Evolutionary conservation across 495 filamentous ascomycete species (phyloP), one percentile per base, ranked within the genome.

Genomic region (Penicillium tannophilum): DNA sequence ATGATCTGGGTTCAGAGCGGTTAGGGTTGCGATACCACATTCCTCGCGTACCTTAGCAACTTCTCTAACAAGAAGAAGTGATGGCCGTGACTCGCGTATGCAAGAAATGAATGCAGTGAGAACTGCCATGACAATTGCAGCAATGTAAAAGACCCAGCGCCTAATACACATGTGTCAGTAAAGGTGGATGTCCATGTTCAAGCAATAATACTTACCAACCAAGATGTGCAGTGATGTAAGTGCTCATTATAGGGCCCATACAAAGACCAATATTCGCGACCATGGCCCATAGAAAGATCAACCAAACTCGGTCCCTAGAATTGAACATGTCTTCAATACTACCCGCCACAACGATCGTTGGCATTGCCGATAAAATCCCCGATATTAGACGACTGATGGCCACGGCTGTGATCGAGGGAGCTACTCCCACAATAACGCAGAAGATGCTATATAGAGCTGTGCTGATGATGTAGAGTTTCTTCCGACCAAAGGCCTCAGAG

Each of bases 241-340:
- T 65, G 19, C 75, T 73, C 58, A 76, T 72, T 12, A 81, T 72
- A 0, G 81, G 77, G 1, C 77, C 79, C 14, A 79, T 39, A 8
- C 64, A 51, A 1, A 84, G 52, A 6, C 74, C 81, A 14, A 75
- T 56, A 9, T 74, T 79, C 0, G 76, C 66, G 16, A 66, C 65
- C 44, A 65, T 62, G 20, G 67, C 70, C 71, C 77, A 84, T 2
- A 66, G 36, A 33, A 76, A 79, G 17, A 82, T 73, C 7, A 80
- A 39, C 76, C 78, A 84, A 11, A 80, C 73, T 1, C 81, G 70
- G 35, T 64, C 66, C 42, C 63, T 65, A 0, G 71, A 60, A 54
- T 77, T 71, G 56, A 69, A 82, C 63, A 84, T 74, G 60, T 83
- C 80, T 58, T 84, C 79, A 49, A 81, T 73, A 43, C 76, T 80